Evolutionary conservation across 192 early-diverging fungal species (phyloP).

Genomic region (Gonapodya sp.): DNA sequence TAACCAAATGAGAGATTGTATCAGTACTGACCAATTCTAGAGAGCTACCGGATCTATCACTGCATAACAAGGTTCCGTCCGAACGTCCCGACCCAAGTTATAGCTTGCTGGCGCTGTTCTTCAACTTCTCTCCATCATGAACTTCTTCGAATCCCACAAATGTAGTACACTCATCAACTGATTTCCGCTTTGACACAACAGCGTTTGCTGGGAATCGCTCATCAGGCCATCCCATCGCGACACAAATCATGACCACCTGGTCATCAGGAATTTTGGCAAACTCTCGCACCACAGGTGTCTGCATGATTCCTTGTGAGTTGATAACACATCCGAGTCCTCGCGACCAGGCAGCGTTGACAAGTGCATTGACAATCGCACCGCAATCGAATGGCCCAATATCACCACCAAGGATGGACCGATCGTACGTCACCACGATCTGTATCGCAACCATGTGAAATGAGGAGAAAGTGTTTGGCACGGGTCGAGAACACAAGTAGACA

Average conservation of each 20-base stretch:
- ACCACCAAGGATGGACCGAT: conserved; percentile 1
- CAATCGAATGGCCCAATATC: conserved; percentile 10
- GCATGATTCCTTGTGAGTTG: conserved; percentile 11
- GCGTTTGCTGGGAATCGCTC: conserved; percentile 5
- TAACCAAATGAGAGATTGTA: too few relatives aligned
- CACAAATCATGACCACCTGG: conserved; percentile 11
- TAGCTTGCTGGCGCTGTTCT: too few relatives aligned
- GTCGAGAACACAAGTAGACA: too few relatives aligned
- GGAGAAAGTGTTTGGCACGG: too few relatives aligned
- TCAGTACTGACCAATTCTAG: too few relatives aligned
- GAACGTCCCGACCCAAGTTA: too few relatives aligned
- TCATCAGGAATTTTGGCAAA: neutral
- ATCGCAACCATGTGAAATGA: too few relatives aligned
- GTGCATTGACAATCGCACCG: conserved; percentile 3
- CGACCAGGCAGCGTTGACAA: conserved; percentile 10
- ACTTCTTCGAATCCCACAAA: conserved; percentile 8
- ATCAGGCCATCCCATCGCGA: conserved; percentile 9
- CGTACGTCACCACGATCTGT: conserved; percentile 7
- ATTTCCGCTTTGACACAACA: conserved; percentile 3
- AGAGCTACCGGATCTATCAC: too few relatives aligned
- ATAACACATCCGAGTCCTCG: conserved; percentile 8
- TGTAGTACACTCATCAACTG: neutral
- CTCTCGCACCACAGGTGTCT: conserved; percentile 5
- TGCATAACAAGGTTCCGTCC: too few relatives aligned
- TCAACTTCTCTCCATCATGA: too few relatives aligned